Evolutionary conservation across 495 filamentous ascomycete species (phyloP), one percentile per base, ranked within the genome.

Genomic region (Coniosporium apollinis): DNA sequence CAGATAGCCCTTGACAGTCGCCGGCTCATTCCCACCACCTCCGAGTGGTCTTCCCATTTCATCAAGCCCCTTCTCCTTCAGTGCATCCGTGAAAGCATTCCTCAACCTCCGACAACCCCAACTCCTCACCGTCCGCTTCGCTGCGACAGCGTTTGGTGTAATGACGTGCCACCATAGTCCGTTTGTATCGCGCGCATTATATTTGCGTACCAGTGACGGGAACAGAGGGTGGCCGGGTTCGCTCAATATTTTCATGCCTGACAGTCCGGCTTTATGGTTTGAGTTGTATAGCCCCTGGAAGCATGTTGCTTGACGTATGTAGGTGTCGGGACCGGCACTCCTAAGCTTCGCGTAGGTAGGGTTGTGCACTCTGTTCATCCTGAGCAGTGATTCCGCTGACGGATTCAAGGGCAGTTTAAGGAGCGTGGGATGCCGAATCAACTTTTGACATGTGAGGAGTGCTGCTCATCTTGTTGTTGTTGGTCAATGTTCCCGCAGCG

Each of bases 41-140:
- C n/a, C 24, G 24, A 1, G 24, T 26, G 9, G 9, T 13, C 24
- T 32, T 9, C 30, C 30, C n/a, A n/a, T 17, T 8, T 16, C 10
- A 17, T 32, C 30, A 17, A n/a, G 18, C 10, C 30, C 30, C n/a
- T 16, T 60, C 21, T 51, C 60, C 38, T 52, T 61, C 42, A 85
- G 54, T 13, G 65, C 67, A 31, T 69, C 57, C 33, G 41, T 42
- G 24, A 86, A 59, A 0, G 75, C 76, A 14, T 55, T 46, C 21
- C 59, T 52, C 7, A 72, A 26, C 52, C 66, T 63, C 46, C 65
- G 63, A 19, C 47, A 50, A 5, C 57, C 54, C 61, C 57, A 67
- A 3, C 52, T 63, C 26, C 72, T 63, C 11, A 82, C 65, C 28
- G 72, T 65, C 11, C 58, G 52, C 18, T 59, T 64, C 19, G 39